Evolutionary conservation across 768 basidiomycete species (phyloP).

Genomic region (Lactarius vividus): DNA sequence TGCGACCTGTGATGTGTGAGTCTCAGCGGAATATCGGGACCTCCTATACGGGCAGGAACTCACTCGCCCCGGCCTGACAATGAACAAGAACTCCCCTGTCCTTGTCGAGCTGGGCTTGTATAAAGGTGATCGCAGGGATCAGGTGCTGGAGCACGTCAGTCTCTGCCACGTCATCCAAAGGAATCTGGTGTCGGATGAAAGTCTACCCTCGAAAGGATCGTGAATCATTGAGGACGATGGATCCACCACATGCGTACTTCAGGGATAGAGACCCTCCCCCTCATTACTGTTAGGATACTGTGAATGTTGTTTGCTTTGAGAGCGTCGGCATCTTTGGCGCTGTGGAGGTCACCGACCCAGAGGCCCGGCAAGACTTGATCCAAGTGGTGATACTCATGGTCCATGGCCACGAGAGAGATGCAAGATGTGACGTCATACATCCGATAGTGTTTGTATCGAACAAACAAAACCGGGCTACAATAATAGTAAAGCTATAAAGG

Average conservation of each 20-base stretch:
- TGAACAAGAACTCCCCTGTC: slow-evolving; percentile 81
- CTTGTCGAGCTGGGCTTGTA: slow-evolving; percentile 73
- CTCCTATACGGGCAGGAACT: slow-evolving; percentile 34
- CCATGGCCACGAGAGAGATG: slow-evolving; percentile 14
- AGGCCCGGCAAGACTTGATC: slow-evolving; percentile 76
- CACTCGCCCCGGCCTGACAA: slow-evolving; percentile 88
- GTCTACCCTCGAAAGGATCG: slow-evolving; percentile 46
- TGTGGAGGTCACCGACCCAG: slow-evolving; percentile 81
- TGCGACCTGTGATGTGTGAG: slow-evolving; percentile 54
- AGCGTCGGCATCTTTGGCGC: slow-evolving; percentile 58
- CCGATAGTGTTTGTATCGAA: slow-evolving; percentile 10
- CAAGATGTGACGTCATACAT: slow-evolving; percentile 13
- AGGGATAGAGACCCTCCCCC: slow-evolving; percentile 61
- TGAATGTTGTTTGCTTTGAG: slow-evolving; percentile 72
- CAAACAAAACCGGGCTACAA: slow-evolving; percentile 10
- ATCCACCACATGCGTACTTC: slow-evolving; percentile 44
- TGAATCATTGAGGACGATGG: not conserved
- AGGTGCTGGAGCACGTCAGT: slow-evolving; percentile 79
- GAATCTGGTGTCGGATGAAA: slow-evolving; percentile 75
- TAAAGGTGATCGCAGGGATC: slow-evolving; percentile 77
- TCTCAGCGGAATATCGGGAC: not conserved
- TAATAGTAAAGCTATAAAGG: slow-evolving; percentile 5
- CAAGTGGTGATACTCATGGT: slow-evolving; percentile 43
- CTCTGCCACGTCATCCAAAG: slow-evolving; percentile 71
- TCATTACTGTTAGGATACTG: slow-evolving; percentile 71